Percentiles rank a stretch among this genome's conserved stretches.
These are phyloP conservation scores for Raphanus hybrid DNA, from an alignment of 441 rosid genomes.

Conservation along the genomic window DNA sequence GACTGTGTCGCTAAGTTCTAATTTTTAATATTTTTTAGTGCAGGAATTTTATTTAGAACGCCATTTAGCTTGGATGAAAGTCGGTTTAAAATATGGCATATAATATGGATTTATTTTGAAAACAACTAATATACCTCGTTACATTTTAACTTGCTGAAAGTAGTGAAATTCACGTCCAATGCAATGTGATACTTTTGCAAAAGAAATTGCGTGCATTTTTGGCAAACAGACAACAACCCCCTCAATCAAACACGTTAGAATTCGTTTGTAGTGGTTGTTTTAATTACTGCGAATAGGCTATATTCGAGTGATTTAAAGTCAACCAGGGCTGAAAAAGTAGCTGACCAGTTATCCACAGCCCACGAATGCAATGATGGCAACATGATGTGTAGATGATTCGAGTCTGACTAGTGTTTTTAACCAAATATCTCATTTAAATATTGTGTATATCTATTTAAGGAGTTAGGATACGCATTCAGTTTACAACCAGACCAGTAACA, in stretches of 20 bases:
- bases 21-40: neutral
- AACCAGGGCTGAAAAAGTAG: neutral
- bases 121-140: neutral
- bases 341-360: neutral
- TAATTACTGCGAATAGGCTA: neutral
- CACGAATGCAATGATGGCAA: neutral
- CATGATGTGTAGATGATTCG: constrained; percentile 6
- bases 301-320: neutral
- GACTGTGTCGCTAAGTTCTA: neutral
- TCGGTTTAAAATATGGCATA: too few relatives aligned
- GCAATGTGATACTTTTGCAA: neutral
- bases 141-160: neutral
- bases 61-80: neutral
- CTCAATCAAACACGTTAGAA: neutral
- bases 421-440: neutral
- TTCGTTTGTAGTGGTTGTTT: neutral
- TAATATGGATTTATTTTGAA: neutral
- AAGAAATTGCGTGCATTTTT: neutral
- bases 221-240: neutral
- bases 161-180: neutral
- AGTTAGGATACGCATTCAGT: neutral
- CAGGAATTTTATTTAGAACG: neutral
- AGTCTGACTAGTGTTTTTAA: constrained; percentile 1
- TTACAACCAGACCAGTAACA: neutral
- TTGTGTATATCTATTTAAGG: too few relatives aligned